Evolutionary conservation across 2,329 filamentous ascomycete species (phyloP), one percentile per base, ranked within the genome.

Genomic region (Fusarium humuli): DNA sequence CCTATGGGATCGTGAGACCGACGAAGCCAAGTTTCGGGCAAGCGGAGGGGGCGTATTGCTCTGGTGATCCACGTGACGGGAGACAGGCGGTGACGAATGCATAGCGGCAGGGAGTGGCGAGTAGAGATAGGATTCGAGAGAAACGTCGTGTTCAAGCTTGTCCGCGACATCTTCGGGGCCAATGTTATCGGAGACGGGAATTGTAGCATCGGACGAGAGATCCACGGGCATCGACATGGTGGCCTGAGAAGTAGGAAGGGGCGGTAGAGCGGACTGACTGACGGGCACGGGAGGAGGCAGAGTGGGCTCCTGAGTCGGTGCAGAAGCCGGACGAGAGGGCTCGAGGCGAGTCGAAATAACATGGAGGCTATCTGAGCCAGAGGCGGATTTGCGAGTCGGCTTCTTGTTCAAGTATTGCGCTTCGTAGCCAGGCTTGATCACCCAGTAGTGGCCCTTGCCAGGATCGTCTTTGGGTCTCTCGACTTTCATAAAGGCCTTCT

Each of bases 371-470:
- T 87, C 89, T 69, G 82, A 87, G 71, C 81, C 86, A 65, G 81
- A 85, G 57, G 81, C 83, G 59, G 83, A 80, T 77, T 90, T 91
- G 69, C 91, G 86, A 22, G 85, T 81, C 8, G 90, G 87, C 84
- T 95, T 97, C 77, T 97, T 92, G 81, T 95, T 96, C 80, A 97
- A 87, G 79, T 97, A 98, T 72, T 94, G 90, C 66, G 89, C 87
- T 82, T 98, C 96, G 82, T 93, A 93, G 20, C 95, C 95, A n/a
- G 90, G 86, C 76, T 94, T 90, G 75, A 99, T 97, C 45, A 90
- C 89, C 96, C 96, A 98, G 83, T 98, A 98, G 80, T 97, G 95
- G 45, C 96, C 96, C 81, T 98, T 98, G 75, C 96, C 96, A 5
- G 95, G 94, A 76, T 98, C 96, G 77, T 98, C 94, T 84, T 98